phyloP scores from a whole-genome alignment of 108 stramenopile species.

The Pseudonitzschia pungens region DNA sequence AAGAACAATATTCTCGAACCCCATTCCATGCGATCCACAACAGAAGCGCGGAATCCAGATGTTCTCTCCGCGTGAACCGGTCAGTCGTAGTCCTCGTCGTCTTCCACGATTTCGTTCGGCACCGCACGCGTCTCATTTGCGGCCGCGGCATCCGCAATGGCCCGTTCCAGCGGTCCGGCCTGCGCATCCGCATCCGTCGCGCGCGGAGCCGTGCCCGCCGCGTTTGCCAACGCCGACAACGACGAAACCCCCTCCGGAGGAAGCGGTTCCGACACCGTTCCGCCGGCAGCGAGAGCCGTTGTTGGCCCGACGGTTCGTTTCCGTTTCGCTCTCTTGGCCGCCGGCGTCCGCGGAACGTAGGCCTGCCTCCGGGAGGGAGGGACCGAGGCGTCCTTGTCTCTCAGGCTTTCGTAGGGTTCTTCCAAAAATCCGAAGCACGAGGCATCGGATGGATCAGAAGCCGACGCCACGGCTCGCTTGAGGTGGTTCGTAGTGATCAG shows the following conservation, averaged over 20 bases:
- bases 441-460: background rate
- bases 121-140: background rate
- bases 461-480: background rate
- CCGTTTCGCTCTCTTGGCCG: background rate
- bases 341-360: background rate
- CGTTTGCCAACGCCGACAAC: no score
- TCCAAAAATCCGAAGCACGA: background rate
- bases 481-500: background rate
- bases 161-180: background rate
- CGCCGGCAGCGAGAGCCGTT: background rate
- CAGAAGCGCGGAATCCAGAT: no score
- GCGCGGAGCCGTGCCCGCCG: no score
- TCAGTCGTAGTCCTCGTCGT: constrained; percentile 16
- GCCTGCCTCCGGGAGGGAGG: background rate
- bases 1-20: no score
- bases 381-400: background rate
- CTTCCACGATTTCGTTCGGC: background rate
- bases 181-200: background rate
- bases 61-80: background rate
- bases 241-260: no score
- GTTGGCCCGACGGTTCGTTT: background rate
- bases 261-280: no score
- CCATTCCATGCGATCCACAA: no score
- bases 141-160: background rate
- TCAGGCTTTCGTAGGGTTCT: background rate